phyloP scores from a whole-genome alignment of 192 early-diverging fungal species.

The Obelidium mucronatum region DNA sequence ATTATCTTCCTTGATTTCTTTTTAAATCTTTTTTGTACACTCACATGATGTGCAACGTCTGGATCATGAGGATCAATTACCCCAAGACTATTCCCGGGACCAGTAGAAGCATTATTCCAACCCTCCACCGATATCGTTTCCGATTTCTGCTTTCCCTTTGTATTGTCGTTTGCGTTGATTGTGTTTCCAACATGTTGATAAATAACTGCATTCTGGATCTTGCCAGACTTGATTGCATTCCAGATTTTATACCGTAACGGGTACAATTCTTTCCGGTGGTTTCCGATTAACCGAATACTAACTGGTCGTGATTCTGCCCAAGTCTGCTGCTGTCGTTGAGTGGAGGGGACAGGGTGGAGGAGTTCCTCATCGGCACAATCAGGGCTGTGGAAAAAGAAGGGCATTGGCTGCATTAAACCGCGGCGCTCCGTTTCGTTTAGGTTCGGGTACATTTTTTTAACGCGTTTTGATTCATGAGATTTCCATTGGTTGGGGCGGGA shows the following conservation, averaged over 20 bases:
- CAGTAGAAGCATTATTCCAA: neutral
- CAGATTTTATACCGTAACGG: constrained; percentile 11
- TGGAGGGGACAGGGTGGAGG: constrained; percentile 2
- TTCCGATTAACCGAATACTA: constrained; percentile 13
- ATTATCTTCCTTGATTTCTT: too few relatives aligned
- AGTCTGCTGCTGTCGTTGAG: too few relatives aligned
- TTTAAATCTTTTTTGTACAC: too few relatives aligned
- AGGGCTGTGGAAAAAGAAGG: constrained; percentile 28
- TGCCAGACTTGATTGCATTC: constrained; percentile 10
- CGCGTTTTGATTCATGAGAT: constrained; percentile 2
- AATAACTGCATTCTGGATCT: constrained; percentile 19
- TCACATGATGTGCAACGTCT: constrained; percentile 27
- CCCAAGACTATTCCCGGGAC: neutral
- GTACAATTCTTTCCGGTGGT: neutral
- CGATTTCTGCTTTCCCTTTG: neutral
- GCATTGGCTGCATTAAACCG: neutral
- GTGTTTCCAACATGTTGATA: constrained; percentile 24
- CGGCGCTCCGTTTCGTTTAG: neutral
- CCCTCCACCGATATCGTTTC: constrained; percentile 12
- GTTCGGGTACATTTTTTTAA: neutral
- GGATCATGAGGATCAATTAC: constrained; percentile 21
- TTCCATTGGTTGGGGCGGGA: constrained; percentile 16
- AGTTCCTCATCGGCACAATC: constrained; percentile 25
- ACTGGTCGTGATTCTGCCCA: neutral
- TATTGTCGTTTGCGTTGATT: neutral